These are phyloP conservation scores for Phragmites australis DNA, from an alignment of 176 grass and related monocot genomes.

Conservation along the genomic window DNA sequence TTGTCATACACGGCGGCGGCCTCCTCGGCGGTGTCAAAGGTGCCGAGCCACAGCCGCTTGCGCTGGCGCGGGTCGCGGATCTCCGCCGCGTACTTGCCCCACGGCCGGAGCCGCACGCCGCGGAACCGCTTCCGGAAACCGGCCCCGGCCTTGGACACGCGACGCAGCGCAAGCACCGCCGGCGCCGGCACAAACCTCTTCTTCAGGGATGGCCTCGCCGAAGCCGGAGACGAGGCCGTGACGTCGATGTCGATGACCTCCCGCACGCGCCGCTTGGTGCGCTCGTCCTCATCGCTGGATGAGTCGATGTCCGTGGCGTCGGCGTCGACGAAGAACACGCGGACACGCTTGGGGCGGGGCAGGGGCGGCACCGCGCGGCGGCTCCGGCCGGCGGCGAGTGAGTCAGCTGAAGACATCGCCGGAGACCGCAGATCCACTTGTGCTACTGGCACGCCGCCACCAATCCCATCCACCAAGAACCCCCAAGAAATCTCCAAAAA, in stretches of 20 bases:
- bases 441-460: background rate
- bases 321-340: constrained; percentile 56
- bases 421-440: constrained; percentile 6
- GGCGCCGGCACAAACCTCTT: background rate
- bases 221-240: background rate
- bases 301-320: constrained; percentile 72
- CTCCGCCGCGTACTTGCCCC: constrained; percentile 68
- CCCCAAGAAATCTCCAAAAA: background rate
- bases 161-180: background rate
- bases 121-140: constrained; percentile 37
- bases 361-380: background rate
- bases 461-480: constrained; percentile 27
- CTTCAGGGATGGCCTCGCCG: background rate
- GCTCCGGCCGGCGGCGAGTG: constrained; percentile 27
- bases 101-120: constrained; percentile 60
- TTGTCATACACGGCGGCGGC: constrained; percentile 68
- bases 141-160: background rate
- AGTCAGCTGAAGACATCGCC: constrained; percentile 9
- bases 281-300: constrained; percentile 28
- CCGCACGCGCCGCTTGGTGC: constrained; percentile 29
- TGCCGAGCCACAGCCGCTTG: constrained; percentile 91
- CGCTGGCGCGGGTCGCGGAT: constrained; percentile 57
- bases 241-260: constrained; percentile 55
- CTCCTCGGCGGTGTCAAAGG: constrained; percentile 90
- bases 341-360: constrained; percentile 41